Evolutionary conservation across 1,139 yeast genomes (phyloP), one percentile per base, ranked within the genome.

Genomic region (Kurtzmaniella quercitrusa): DNA sequence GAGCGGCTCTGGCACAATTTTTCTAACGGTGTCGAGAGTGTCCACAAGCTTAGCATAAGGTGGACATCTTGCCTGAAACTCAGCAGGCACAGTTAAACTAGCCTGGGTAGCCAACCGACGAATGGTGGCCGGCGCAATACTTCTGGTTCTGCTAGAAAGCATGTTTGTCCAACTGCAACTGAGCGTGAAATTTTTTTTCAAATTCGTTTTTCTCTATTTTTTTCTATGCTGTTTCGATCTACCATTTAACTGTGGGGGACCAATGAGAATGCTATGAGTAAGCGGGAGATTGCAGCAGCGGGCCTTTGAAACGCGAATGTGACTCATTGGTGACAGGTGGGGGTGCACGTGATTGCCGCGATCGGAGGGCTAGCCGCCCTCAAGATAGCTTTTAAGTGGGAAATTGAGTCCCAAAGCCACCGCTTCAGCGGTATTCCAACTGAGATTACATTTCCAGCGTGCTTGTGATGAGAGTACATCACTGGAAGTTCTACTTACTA

Each of bases 41-140:
- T 70, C 66, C 41, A 87, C 67, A 49, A 93, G 74, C 61, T 84
- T 84, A 36, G 80, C 80, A 60, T 91, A 93, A 15, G 97, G 97
- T 6, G 98, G 98, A 26, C 89, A 78, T 60, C 95, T 76, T 20
- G 88, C 67, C 56, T 69, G 68, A 58, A 63, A 82, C 42, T 82
- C 86, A 26, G 67, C 57, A 3, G 95, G 88, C 15, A 84, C 77
- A 34, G 41, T n/a, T 36, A 62, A 50, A 40, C 53, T 50, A 22
- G 72, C 66, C 40, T 55, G 60, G 12, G 75, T 68, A 35, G 74
- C 74, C 41, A 68, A 57, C 19, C 50, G 47, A 49, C 71, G 56
- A 9, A 34, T 34, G n/a, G 14, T 20, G 21, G 26, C 37, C 16
- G 7, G 16, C 7, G 34, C 34, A 3, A 30, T 16, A 34, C 21